Evolutionary conservation across 2,329 filamentous ascomycete species (phyloP).

Genomic region (Paecilomyces niveus): DNA sequence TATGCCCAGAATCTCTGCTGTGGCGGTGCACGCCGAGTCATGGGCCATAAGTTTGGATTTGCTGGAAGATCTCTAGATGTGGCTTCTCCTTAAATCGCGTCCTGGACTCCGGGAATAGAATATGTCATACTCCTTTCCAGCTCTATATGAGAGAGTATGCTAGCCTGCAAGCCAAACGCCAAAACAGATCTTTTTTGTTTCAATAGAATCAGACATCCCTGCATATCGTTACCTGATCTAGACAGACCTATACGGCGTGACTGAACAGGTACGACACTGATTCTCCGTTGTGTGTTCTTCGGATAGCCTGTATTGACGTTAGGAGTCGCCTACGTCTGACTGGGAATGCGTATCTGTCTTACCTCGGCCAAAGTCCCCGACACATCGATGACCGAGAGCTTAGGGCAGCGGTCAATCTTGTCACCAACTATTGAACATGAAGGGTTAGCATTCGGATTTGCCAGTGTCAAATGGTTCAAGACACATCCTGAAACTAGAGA

Average conservation of each 20-base stretch:
- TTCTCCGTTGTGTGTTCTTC: conserved; percentile 46
- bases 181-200: not conserved
- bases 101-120: not conserved
- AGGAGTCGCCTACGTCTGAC: not conserved
- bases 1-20: too few relatives aligned
- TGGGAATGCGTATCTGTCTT: conserved; percentile 14
- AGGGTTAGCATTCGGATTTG: not conserved
- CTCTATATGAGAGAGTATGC: not conserved
- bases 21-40: not conserved
- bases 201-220: not conserved
- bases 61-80: not conserved
- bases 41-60: not conserved
- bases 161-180: not conserved
- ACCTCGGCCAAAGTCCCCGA: conserved; percentile 61
- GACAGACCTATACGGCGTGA: conserved; percentile 30
- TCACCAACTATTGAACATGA: conserved; percentile 33
- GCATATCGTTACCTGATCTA: not conserved
- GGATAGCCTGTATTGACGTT: conserved; percentile 4
- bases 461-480: not conserved
- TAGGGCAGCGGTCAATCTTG: conserved; percentile 70
- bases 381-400: conserved; percentile 86
- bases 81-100: not conserved
- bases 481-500: not conserved
- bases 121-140: not conserved
- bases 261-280: conserved; percentile 46